Conservation (phyloP, 805 yeast species). For the Barnettozyma salicaria region DNA sequence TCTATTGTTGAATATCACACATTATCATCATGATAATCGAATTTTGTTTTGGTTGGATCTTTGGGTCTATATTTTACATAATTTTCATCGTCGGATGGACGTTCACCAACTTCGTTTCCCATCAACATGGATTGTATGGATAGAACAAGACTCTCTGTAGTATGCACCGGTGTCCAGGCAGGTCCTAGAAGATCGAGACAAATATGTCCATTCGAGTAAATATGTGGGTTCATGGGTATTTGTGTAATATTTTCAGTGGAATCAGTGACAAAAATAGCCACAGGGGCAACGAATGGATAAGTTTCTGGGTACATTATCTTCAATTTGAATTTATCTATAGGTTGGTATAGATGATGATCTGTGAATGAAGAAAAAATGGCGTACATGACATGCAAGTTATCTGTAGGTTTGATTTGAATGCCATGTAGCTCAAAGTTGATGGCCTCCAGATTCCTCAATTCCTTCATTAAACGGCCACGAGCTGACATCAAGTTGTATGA, state of each 20-base stretch:
- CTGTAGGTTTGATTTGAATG: conserved; percentile 27
- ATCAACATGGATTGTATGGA: conserved; percentile 63
- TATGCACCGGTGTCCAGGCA: conserved; percentile 26
- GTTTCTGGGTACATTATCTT: conserved; percentile 36
- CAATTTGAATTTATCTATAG: conserved; percentile 34
- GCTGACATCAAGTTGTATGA: conserved; percentile 15
- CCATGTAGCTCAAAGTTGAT: conserved; percentile 19
- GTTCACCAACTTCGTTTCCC: conserved; percentile 38
- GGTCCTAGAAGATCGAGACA: conserved; percentile 60
- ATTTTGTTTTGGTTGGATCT: conserved; percentile 46
- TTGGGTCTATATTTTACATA: conserved; percentile 50
- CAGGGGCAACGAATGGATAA: conserved; percentile 58
- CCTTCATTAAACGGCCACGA: conserved; percentile 24
- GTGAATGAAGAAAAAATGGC: conserved; percentile 35
- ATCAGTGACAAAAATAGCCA: conserved; percentile 42
- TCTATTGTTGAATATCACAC: conserved; percentile 17
- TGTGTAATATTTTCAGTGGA: conserved; percentile 12
- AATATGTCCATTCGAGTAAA: conserved; percentile 74
- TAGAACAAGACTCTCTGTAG: conserved; percentile 39
- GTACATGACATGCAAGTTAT: conserved; percentile 29
- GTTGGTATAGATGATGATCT: conserved; percentile 32
- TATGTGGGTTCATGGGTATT: conserved; percentile 69
- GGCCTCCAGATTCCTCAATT: conserved; percentile 17
- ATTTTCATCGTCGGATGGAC: conserved; percentile 52
- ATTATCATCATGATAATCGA: conserved; percentile 57